Evolutionary conservation across 2,329 filamentous ascomycete species (phyloP).

Genomic region (Scytalidium sp.): DNA sequence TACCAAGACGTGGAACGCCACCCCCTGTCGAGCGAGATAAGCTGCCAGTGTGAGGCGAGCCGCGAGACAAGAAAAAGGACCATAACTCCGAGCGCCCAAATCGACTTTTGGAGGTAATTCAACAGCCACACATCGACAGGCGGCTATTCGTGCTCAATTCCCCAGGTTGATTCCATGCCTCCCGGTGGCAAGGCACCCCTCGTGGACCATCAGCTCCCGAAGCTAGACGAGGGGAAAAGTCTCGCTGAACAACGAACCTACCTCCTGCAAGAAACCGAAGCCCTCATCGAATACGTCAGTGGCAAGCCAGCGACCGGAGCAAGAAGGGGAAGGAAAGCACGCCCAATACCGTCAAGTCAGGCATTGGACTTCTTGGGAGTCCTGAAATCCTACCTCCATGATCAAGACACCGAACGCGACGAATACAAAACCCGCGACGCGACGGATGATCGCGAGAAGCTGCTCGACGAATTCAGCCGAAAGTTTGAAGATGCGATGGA

Average conservation of each 20-base stretch:
- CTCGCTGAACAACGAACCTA: not conserved
- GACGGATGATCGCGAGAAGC: not conserved
- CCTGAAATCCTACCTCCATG: no score
- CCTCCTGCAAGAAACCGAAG: not conserved
- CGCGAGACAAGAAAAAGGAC: no score
- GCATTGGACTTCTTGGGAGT: not conserved
- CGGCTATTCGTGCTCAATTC: no score
- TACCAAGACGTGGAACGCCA: no score
- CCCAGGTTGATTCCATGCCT: no score
- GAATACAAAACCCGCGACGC: no score
- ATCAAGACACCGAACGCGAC: no score
- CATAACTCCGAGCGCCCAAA: no score
- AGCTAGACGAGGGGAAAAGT: not conserved
- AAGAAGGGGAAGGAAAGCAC: not conserved
- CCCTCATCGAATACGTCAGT: not conserved
- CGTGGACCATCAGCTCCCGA: not conserved
- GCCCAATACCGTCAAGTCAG: not conserved
- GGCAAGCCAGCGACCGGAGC: not conserved
- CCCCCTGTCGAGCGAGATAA: no score
- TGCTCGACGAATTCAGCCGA: not conserved
- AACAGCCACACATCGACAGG: no score
- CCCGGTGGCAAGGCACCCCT: not conserved
- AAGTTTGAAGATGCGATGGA: not conserved
- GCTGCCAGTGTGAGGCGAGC: no score
- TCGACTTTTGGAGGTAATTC: no score